Base-by-base conservation (phyloP, 306 rosid species). In the Medicago ruthenica region DNA sequence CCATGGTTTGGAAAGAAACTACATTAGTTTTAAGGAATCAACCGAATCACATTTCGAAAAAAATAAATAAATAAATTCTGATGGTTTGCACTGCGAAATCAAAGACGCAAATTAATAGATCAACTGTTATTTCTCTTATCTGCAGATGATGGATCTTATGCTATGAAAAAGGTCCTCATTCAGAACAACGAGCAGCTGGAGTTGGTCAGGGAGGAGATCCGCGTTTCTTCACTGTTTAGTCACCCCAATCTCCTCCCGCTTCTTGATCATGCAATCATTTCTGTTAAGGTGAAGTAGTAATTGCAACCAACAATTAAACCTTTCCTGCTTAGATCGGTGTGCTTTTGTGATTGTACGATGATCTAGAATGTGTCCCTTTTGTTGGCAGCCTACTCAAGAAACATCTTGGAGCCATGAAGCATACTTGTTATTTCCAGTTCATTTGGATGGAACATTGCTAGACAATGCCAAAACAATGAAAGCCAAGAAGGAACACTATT, bases 201-300 rank as follows among this genome's bases (percentile, higher is more conserved):
- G 82, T 76, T 92, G 86, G 99, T 96, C 69, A 92, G 92, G 82
- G 98, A 92, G 87, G 99, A 96, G 87, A 96, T 96, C 76, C 99
- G 89, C 17, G 94, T 96, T 59, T 92, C 99, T 2, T 96, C 99
- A 2, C 83, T 92, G 80, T 96, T 96, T 81, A 86, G 79, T 82
- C 99, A 96, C 79, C 96, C 92, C 17, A 96, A 96, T 87, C 81
- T 96, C 76, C 99, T 92, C 54, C 99, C 99, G 4, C 99, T 96
- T 80, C 96, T 96, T 78, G 98, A 96, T 80, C 98, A 96, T 83
- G 99, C 99, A 48, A 89, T 96, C 70, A 96, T 96, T 80, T 80
- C 98, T 36, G 94, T 90, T 51, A 90, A 92, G 96, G 99, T 96
- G 74, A 42, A 47, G 76, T 48, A 78, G 68, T 74, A 39, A 45